phyloP scores from a whole-genome alignment of 164 flowering plant species.

The Sextonia rubra region DNA sequence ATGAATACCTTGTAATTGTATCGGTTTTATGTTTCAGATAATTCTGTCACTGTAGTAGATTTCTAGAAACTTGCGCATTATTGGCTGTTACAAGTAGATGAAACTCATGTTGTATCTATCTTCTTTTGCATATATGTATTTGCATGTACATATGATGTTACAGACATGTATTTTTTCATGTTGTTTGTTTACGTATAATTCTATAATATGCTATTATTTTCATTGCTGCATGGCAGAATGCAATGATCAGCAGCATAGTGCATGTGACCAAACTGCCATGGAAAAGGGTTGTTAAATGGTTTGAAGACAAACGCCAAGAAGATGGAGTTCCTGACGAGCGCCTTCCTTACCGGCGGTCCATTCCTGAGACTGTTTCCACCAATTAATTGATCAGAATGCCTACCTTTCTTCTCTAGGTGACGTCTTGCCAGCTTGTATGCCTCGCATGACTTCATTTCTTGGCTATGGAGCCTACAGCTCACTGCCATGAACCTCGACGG shows the following conservation, averaged over 20 bases:
- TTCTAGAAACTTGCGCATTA: background rate
- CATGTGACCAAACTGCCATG: conserved; percentile 84
- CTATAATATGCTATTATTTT: background rate
- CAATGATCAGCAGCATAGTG: conserved; percentile 72
- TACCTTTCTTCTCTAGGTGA: background rate
- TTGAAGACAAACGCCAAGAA: conserved; percentile 80
- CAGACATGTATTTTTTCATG: background rate
- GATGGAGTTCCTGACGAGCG: conserved; percentile 69
- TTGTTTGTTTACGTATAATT: background rate
- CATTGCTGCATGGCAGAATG: conserved; percentile 20
- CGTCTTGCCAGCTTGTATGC: background rate
- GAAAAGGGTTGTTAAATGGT: conserved; percentile 77
- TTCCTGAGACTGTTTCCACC: conserved; percentile 11
- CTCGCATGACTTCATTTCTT: background rate
- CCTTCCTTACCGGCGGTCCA: conserved; percentile 37
- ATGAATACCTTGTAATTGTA: too few relatives aligned
- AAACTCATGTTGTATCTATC: background rate
- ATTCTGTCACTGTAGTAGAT: background rate
- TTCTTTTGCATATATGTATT: background rate
- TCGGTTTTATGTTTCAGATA: too few relatives aligned
- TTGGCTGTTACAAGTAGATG: background rate
- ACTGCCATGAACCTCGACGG: too few relatives aligned
- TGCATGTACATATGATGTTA: background rate
- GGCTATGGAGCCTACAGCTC: background rate
- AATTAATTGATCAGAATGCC: conserved; percentile 8